These are phyloP conservation scores for Colletotrichum paranaense DNA, from an alignment of 2,329 filamentous ascomycete species.

Conservation along the genomic window DNA sequence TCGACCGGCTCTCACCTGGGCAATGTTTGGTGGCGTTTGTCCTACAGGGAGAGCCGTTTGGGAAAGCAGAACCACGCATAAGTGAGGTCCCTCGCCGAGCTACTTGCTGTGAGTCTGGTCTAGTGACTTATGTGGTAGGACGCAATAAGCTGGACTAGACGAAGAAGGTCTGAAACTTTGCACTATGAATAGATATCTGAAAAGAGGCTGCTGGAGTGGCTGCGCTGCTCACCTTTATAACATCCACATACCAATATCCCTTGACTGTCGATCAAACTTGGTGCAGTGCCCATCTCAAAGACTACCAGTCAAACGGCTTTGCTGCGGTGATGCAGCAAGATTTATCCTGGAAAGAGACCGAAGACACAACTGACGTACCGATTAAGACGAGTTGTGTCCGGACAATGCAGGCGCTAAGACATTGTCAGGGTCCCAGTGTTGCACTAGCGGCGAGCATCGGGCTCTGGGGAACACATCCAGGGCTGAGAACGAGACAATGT, in stretches of 20 bases:
- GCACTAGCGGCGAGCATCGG: conserved; percentile 16
- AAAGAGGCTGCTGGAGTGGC: background rate
- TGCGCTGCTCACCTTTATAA: background rate
- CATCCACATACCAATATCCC: background rate
- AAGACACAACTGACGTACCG: background rate
- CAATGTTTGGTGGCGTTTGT: background rate
- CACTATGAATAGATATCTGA: background rate
- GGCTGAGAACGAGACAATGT: conserved; percentile 21
- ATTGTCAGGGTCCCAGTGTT: conserved; percentile 3
- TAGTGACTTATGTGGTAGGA: background rate
- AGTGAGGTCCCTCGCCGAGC: background rate
- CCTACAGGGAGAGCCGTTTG: background rate
- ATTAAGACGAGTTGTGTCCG: background rate
- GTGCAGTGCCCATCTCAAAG: background rate
- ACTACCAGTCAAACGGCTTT: background rate
- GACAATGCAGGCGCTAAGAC: conserved; percentile 23
- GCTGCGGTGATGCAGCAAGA: background rate
- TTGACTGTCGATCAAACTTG: background rate
- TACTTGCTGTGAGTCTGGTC: background rate
- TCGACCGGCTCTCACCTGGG: background rate
- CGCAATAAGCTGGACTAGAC: background rate
- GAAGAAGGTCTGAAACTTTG: background rate
- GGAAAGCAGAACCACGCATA: background rate
- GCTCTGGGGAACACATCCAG: background rate
- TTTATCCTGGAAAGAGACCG: no score